Evolutionary conservation across 2,329 filamentous ascomycete species (phyloP).

Genomic region (Scedosporium aurantiacum): DNA sequence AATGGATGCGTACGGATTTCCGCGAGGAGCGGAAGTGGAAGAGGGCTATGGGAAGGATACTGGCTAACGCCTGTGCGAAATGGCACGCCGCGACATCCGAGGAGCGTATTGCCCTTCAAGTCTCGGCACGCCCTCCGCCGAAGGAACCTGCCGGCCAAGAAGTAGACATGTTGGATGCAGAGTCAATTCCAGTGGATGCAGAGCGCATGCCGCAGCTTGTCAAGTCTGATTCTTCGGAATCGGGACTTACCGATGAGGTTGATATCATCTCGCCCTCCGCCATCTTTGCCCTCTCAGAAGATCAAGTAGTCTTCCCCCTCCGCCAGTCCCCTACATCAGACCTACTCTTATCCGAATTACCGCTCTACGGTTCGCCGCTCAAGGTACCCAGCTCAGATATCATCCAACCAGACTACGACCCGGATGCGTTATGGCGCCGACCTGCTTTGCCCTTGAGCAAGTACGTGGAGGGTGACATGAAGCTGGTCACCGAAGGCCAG

Average conservation of each 20-base stretch:
- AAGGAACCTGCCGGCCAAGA: constrained; percentile 16
- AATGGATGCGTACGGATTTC: constrained; percentile 97
- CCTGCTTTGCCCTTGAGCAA: constrained; percentile 78
- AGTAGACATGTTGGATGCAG: constrained; percentile 19
- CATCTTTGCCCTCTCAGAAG: constrained; percentile 71
- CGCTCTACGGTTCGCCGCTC: constrained; percentile 61
- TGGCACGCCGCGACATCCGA: constrained; percentile 59
- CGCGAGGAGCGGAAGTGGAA: constrained; percentile 94
- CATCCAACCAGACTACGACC: constrained; percentile 46
- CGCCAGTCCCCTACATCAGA: constrained; percentile 65
- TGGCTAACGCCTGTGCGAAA: constrained; percentile 74
- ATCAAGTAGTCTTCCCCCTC: constrained; percentile 72
- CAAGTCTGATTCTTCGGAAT: constrained; percentile 5
- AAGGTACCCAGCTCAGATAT: constrained; percentile 47
- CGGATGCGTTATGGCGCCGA: constrained; percentile 62
- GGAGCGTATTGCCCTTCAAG: constrained; percentile 56
- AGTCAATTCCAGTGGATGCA: constrained; percentile 27
- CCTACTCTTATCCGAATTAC: constrained; percentile 68
- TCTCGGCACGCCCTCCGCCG: constrained; percentile 44
- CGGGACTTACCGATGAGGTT: constrained; percentile 23
- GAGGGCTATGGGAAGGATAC: constrained; percentile 62
- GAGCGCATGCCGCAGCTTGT: constrained; percentile 28
- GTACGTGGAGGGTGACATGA: constrained; percentile 72
- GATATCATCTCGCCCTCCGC: constrained; percentile 58
- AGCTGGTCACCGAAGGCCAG: constrained; percentile 53